Evolutionary conservation across 2,329 filamentous ascomycete species (phyloP), one percentile per base, ranked within the genome.

Genomic region (Alternaria infectoria): DNA sequence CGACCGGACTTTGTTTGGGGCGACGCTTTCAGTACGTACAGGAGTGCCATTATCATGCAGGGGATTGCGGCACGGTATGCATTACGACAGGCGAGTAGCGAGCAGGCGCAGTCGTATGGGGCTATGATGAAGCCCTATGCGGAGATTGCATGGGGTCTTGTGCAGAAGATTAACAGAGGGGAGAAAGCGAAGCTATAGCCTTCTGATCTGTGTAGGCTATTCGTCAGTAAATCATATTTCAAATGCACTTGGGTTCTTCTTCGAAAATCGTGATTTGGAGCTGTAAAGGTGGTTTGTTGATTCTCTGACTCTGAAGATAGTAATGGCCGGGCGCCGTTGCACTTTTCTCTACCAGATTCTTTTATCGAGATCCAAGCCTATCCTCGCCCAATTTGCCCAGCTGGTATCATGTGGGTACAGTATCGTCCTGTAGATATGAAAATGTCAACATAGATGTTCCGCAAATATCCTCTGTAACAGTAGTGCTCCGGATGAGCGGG

Each of bases 51-150:
- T 44, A 90, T 90, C 75, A 88, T 84, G 90, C 96, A 99, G 83
- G 96, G 96, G 4, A 98, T 99, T 77, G 94, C 94, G 52, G 96
- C 96, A 54, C 84, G 96, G 67, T 91, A 91, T 79, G 96, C 96
- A 25, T 83, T 87, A 51, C 84, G 95, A 52, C 95, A 98, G 85
- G 96, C 96, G 40, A 97, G 93, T 81, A 97, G 93, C 79, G 91
- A 88, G 61, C 88, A 91, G 77, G 96, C 96, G 7, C 87, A 85
- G 70, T 86, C 89, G 45, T 92, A 97, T 80, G 93, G 86, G 2
- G 83, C 82, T 59, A 87, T 88, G 78, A 89, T 92, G 81, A 85
- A 83, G 49, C 89, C 91, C 21, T 88, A 95, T 83, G 93, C 91
- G 0, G 86, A 93, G 79, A 85, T 91, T 72, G 92, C 93, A 6